Percentiles rank a stretch among this genome's conserved stretches.
Evolutionary conservation across 768 basidiomycete genomes (phyloP).

Genomic region (Rhodotorula diobovata): DNA sequence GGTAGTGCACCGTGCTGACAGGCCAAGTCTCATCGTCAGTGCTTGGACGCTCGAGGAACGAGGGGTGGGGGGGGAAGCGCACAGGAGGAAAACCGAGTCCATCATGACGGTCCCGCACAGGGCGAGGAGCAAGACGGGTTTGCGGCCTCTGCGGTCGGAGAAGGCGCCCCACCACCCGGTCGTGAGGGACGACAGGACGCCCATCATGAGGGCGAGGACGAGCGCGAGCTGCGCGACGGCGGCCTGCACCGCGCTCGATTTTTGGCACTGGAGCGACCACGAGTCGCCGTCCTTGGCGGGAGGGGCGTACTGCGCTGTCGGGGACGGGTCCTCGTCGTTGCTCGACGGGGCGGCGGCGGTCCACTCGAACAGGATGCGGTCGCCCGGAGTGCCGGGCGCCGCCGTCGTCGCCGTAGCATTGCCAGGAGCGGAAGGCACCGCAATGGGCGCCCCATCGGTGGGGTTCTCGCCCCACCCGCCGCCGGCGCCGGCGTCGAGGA

Average conservation of each 20-base stretch:
- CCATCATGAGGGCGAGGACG: slow-evolving; percentile 38
- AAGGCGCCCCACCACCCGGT: slow-evolving; percentile 50
- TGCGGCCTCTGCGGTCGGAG: slow-evolving; percentile 48
- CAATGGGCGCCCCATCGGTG: not conserved
- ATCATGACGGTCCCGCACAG: slow-evolving; percentile 46
- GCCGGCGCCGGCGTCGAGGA: not conserved
- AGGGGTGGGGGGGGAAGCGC: not conserved
- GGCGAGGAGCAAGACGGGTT: slow-evolving; percentile 46
- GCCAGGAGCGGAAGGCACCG: no score
- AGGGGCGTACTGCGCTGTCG: not conserved
- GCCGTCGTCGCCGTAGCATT: not conserved
- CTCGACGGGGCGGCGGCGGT: not conserved
- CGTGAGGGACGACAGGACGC: slow-evolving; percentile 48
- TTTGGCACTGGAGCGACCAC: slow-evolving; percentile 24
- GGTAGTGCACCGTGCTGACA: slow-evolving; percentile 32
- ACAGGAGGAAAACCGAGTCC: slow-evolving; percentile 37
- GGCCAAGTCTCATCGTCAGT: not conserved
- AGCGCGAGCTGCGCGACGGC: slow-evolving; percentile 10
- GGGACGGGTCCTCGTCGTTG: not conserved
- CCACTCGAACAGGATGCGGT: not conserved
- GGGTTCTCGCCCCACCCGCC: not conserved
- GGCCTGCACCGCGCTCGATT: slow-evolving; percentile 5
- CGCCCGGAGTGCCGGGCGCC: not conserved
- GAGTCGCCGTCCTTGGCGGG: not conserved
- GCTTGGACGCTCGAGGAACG: no score